Evolutionary conservation across 163 green algal species (phyloP), one percentile per base, ranked within the genome.

Genomic region (Chloromonas sp.): DNA sequence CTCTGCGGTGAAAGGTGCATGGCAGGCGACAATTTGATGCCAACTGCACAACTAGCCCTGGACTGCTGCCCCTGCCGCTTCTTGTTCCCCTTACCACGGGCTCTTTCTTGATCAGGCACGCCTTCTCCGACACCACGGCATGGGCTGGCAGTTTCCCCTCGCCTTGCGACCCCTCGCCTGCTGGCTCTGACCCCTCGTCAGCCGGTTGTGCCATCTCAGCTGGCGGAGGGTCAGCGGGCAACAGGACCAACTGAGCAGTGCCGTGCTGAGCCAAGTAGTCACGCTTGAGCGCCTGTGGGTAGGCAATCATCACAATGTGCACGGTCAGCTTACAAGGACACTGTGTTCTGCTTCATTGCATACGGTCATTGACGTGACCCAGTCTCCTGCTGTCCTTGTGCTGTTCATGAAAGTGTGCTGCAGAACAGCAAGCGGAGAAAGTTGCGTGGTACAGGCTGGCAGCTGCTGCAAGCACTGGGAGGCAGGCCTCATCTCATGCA

Each of bases 41-140:
- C 36, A 36, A 36, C 36, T 36, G 36, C 36, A 36, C 36, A 36
- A 36, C 36, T 36, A 71, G 57, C 60, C 15, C n/a, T 83, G 61
- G 3, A 79, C 15, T 3, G 14, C 2, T 61, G 14, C 60, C 36
- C 14, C 59, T 15, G n/a, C 80, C 60, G 70, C 58, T 60, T 78
- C 2, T 60, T 0, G 3, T 1, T 13, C n/a, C 14, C 66, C 82
- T 57, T 60, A 84, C 84, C 87, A 85, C 77, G 2, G 86, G 85
- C 83, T 89, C 87, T 14, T 87, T 88, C 0, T 84, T 85, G 15
- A 92, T 81, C 1, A 88, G 82, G 82, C 85, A 90, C 0, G 82
- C 78, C 82, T 84, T 88, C 14, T 71, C 70, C 0, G 70, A 66
- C 3, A 84, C 74, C 13, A 58, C n/a, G 1, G 15, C 36, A 15